phyloP scores from a whole-genome alignment of 2,329 filamentous ascomycete genomes.

The Penicillium sumatraense region DNA sequence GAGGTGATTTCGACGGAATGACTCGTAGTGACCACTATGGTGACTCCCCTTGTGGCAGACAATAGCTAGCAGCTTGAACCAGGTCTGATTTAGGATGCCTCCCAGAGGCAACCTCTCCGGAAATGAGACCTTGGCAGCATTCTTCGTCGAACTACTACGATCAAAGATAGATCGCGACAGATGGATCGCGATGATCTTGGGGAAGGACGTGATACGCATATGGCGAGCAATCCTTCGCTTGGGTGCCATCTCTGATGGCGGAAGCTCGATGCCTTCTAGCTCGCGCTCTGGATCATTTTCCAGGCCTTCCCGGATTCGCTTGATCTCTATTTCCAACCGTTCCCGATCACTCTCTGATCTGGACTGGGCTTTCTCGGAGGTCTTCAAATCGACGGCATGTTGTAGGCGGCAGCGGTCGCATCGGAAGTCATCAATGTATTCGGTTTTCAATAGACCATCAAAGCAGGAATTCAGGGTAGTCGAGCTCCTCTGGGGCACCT shows the following conservation, averaged over 20 bases:
- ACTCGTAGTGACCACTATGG: slow-evolving; percentile 96
- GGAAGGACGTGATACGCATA: slow-evolving; percentile 84
- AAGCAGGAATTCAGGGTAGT: slow-evolving; percentile 87
- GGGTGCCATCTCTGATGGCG: slow-evolving; percentile 74
- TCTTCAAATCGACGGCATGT: slow-evolving; percentile 71
- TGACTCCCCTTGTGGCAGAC: slow-evolving; percentile 96
- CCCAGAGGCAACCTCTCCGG: slow-evolving; percentile 85
- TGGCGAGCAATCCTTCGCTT: slow-evolving; percentile 85
- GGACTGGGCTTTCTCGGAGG: slow-evolving; percentile 62
- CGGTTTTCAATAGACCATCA: slow-evolving; percentile 90
- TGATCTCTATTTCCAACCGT: slow-evolving; percentile 62
- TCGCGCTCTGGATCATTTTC: slow-evolving; percentile 79
- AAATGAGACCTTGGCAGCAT: slow-evolving; percentile 90
- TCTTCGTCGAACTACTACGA: slow-evolving; percentile 79
- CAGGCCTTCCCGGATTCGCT: slow-evolving; percentile 70
- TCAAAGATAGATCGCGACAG: slow-evolving; percentile 93
- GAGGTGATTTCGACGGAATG: slow-evolving; percentile 84
- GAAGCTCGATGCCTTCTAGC: slow-evolving; percentile 73
- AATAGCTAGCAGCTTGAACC: slow-evolving; percentile 82
- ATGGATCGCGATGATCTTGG: slow-evolving; percentile 88
- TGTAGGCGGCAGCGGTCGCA: slow-evolving; percentile 91
- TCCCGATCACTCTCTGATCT: slow-evolving; percentile 58
- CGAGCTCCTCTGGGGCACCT: slow-evolving; percentile 81
- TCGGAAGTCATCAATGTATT: slow-evolving; percentile 95
- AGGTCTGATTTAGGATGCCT: slow-evolving; percentile 74